A percentile compares a stretch with the other conserved stretches of the same genome.
These are phyloP conservation scores for Avena insularis DNA, from an alignment of 176 grass and related monocot species.

Conservation along the genomic window DNA sequence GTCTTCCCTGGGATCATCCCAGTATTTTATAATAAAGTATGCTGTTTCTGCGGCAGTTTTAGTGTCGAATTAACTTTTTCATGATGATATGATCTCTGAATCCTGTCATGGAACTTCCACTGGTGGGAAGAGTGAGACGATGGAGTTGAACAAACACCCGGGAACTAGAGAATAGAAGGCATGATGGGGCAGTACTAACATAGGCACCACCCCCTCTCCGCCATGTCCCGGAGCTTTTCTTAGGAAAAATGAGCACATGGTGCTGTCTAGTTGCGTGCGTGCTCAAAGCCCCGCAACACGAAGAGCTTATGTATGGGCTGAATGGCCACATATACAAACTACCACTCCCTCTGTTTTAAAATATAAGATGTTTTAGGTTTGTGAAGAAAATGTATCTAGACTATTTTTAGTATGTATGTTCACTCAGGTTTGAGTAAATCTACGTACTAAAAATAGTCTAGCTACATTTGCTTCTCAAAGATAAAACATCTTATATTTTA, in stretches of 20 bases:
- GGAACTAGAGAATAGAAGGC: slow-evolving; percentile 25
- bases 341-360: too few species aligned
- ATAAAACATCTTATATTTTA: too few species aligned
- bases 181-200: slow-evolving; percentile 41
- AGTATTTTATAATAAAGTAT: slow-evolving; percentile 12
- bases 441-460: too few species aligned
- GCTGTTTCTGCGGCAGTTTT: background rate
- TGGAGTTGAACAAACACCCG: background rate
- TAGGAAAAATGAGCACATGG: slow-evolving; percentile 42
- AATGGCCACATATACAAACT: background rate
- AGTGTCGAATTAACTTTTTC: background rate
- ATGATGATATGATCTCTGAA: background rate
- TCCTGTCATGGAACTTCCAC: slow-evolving; percentile 20
- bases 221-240: slow-evolving; percentile 33
- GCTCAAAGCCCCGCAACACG: slow-evolving; percentile 19
- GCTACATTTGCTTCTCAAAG: too few species aligned
- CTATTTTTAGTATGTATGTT: too few species aligned
- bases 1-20: slow-evolving; percentile 11
- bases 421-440: too few species aligned
- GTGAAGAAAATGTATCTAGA: too few species aligned
- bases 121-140: slow-evolving; percentile 20
- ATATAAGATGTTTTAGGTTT: too few species aligned
- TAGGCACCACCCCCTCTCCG: background rate
- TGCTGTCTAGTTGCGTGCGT: slow-evolving; percentile 24
- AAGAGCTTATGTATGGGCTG: slow-evolving; percentile 17